Base-by-base conservation (phyloP, 352 stramenopile species). In the Sclerospora graminicola region DNA sequence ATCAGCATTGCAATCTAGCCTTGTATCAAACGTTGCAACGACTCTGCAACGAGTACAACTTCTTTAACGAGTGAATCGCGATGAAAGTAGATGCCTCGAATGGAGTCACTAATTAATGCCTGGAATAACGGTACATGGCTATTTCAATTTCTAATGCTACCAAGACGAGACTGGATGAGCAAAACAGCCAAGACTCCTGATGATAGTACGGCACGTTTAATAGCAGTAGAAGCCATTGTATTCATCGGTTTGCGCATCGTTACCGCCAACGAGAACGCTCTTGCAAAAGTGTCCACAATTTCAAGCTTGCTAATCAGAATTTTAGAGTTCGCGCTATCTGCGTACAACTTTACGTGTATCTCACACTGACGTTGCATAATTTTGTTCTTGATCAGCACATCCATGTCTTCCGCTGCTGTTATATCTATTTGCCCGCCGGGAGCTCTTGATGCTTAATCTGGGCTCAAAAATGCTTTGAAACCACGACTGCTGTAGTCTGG, bases 1-100 rank as follows among this genome's bases (percentile, higher is more conserved):
- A n/a, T n/a, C n/a, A n/a, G n/a, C n/a, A n/a, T n/a, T n/a, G n/a
- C n/a, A n/a, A n/a, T n/a, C n/a, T n/a, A n/a, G n/a, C n/a, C n/a
- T n/a, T n/a, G n/a, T n/a, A 98, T 67, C 26, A 99, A 61, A 10
- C 70, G 66, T 45, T 90, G 73, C 9, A 99, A 63, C 23, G 93
- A 88, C 28, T 66, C 51, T 29, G 86, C 83, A 28, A 94, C 88
- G 20, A 92, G 74, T n/a, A 96, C 66, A 20, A 88, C 82, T 82
- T 98, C 91, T 45, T 87, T 83, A n/a, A 94, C 73, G 14, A 97
- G 71, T 16, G 92, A 82, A 51, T 97, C 90, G 29, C 82, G 84
- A 36, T 98, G 89, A 54, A 98, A 98, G 48, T 97, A 88, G 21
- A 95, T 66, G 21, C 68, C 75, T 23, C 63, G 60, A 15, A 90